These are phyloP conservation scores for Boletus fagicola DNA, from an alignment of 768 basidiomycete species.

Conservation along the genomic window DNA sequence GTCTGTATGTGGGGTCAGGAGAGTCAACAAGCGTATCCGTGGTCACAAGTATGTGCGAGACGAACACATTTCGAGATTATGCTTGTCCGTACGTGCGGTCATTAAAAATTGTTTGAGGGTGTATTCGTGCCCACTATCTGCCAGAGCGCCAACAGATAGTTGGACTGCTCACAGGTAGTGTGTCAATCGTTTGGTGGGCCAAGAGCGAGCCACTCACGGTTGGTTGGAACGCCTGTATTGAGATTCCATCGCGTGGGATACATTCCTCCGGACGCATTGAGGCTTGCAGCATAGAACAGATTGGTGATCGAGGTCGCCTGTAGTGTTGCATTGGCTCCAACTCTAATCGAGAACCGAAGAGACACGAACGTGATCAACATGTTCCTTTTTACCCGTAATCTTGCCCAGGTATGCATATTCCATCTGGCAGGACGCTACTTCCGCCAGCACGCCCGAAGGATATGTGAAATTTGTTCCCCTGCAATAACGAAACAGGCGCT, in stretches of 20 bases:
- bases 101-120: constrained; percentile 70
- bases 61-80: constrained; percentile 67
- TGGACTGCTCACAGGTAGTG: constrained; percentile 24
- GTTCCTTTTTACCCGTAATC: constrained; percentile 65
- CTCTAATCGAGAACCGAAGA: not conserved
- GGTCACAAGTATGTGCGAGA: not conserved
- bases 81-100: constrained; percentile 59
- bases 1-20: constrained; percentile 38
- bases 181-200: not conserved
- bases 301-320: constrained; percentile 52
- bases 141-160: constrained; percentile 59
- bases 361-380: constrained; percentile 53
- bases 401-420: constrained; percentile 86
- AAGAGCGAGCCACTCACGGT: constrained; percentile 40
- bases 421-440: constrained; percentile 76
- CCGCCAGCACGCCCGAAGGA: constrained; percentile 52
- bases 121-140: constrained; percentile 77
- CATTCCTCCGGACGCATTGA: constrained; percentile 54
- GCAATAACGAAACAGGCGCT: not conserved
- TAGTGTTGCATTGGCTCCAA: not conserved
- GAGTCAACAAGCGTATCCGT: not conserved
- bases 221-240: constrained; percentile 39
- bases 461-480: not conserved
- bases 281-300: constrained; percentile 45
- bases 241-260: constrained; percentile 60